Evolutionary conservation across 1,284 basidiomycete genomes (phyloP), one percentile per base, ranked within the genome.

Genomic region (Ustilago hordei): DNA sequence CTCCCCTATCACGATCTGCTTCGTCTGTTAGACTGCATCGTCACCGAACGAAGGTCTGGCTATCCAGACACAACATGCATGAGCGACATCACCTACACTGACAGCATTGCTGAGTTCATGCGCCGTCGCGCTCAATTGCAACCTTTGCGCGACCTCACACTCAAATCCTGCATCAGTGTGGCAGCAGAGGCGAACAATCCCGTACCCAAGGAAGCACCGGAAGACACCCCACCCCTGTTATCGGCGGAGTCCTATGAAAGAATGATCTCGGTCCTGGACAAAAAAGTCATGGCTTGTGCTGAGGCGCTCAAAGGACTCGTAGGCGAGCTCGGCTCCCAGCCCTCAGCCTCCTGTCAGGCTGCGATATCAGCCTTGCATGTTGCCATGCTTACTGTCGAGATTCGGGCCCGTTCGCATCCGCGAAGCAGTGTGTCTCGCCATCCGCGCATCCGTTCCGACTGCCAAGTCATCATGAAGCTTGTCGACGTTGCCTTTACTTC

Each of bases 241-340:
- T 73, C 62, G 6, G 23, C 13, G 4, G 61, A 68, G 23, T 57
- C 58, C 17, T 61, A 64, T 48, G 43, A 61, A 6, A 52, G 70
- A 7, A 58, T 73, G 43, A 50, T 54, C 0, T 17, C 61, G 34
- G 32, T 67, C 11, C 61, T 73, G n/a, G 70, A 73, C 0, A 73
- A 56, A 31, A 73, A 61, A 34, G 36, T 68, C n/a, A 38, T 52
- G 15, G 57, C 54, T 11, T 73, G 70, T 39, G 50, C 64, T 9
- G 41, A 48, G 7, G 43, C 36, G 15, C 54, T 73, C 17, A 15
- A 55, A 11, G 59, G 56, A 4, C 12, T 28, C 11, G 15, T 17
- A 8, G 23, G 31, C 17, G 58, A 61, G 6, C 11, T 5, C 12
- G 32, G 31, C 19, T 38, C 50, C 7, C 19, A 12, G 23, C 31